A percentile compares a stretch with the other conserved stretches of the same genome.
phyloP scores from a whole-genome alignment of 345 rosid genomes.

The Arabidopsis arenosa region DNA sequence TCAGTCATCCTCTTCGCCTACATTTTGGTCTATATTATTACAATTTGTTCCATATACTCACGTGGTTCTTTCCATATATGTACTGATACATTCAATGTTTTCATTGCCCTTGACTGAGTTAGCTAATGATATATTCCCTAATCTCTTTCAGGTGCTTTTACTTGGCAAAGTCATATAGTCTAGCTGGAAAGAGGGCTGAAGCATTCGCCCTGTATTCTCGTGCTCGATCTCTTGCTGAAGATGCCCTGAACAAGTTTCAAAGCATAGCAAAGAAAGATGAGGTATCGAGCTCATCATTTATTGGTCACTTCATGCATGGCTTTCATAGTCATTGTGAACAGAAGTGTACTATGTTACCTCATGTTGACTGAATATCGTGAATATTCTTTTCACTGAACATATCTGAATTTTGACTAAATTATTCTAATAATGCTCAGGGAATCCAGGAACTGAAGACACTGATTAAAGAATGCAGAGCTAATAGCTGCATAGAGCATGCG shows the following conservation, averaged over 20 bases:
- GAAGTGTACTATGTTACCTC: constrained; percentile 12
- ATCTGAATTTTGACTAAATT: background rate
- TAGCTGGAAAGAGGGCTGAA: constrained; percentile 90
- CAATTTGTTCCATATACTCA: background rate
- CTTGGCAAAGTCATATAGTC: constrained; percentile 87
- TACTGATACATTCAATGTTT: constrained; percentile 2
- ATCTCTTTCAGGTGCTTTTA: constrained; percentile 81
- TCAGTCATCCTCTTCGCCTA: background rate
- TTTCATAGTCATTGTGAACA: constrained; percentile 11
- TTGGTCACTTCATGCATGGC: constrained; percentile 8
- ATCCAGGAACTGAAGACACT: constrained; percentile 67
- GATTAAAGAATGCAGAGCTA: constrained; percentile 75
- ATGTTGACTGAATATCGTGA: background rate
- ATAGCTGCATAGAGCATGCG: constrained; percentile 95
- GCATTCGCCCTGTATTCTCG: constrained; percentile 77
- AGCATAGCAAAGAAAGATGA: constrained; percentile 51
- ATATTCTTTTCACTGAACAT: background rate
- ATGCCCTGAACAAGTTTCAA: constrained; percentile 66
- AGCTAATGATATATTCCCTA: constrained; percentile 24
- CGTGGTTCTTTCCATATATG: background rate
- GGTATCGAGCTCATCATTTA: constrained; percentile 47
- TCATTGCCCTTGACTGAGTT: constrained; percentile 13
- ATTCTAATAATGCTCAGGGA: constrained; percentile 46
- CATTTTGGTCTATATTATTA: constrained; percentile 6
- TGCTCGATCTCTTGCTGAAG: constrained; percentile 78